Conservation (phyloP, 805 yeast species). For the Kazachstania psychrophila region DNA sequence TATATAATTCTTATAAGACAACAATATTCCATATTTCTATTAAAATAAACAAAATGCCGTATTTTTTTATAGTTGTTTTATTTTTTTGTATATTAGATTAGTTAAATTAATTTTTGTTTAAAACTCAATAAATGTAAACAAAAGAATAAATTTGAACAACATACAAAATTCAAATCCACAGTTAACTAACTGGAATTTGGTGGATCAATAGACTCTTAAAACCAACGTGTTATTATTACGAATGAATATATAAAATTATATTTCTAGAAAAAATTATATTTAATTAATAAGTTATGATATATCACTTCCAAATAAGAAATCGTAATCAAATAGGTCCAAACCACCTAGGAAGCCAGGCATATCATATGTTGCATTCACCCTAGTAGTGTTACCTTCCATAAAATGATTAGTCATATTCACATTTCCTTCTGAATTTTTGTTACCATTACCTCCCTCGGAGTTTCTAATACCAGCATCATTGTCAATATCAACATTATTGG, state of each 20-base stretch:
- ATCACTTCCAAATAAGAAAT: slow-evolving; percentile 21
- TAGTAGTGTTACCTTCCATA: slow-evolving; percentile 2
- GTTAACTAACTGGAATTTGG: no score
- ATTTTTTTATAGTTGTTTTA: no score
- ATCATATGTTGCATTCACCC: slow-evolving; percentile 2
- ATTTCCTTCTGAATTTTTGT: neutral
- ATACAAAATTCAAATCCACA: no score
- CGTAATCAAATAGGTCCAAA: slow-evolving; percentile 26
- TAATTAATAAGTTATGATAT: slow-evolving; percentile 6
- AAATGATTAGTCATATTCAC: slow-evolving; percentile 4
- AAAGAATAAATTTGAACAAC: no score
- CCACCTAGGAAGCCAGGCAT: slow-evolving; percentile 23
- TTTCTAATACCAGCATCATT: no score
- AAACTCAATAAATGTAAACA: no score
- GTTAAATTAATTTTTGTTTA: no score
- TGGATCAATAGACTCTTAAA: no score
- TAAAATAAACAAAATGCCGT: no score
- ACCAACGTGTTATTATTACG: no score
- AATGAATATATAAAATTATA: neutral
- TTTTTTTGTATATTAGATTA: no score
- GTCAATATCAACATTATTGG: neutral
- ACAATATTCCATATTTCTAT: neutral
- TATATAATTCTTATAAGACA: neutral
- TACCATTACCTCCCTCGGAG: neutral
- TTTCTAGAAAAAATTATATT: neutral